Conservation (phyloP, 768 basidiomycete genomes). For the Dentipellis fragilis region DNA sequence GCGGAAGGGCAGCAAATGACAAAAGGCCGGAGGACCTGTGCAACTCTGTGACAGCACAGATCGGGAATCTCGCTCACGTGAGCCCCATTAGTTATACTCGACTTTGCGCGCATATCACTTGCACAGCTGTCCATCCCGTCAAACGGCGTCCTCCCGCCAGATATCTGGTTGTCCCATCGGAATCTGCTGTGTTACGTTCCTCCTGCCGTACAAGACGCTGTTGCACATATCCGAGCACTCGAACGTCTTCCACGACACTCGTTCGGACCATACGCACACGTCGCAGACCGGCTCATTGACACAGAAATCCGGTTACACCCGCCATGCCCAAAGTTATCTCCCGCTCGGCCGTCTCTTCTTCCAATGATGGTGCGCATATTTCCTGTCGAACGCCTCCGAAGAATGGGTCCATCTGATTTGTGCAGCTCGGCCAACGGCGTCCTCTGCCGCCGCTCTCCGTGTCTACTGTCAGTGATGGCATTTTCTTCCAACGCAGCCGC, state of each 20-base stretch:
- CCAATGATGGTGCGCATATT: slow-evolving; percentile 58
- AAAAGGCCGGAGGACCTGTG: slow-evolving; percentile 8
- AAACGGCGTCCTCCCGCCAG: no score
- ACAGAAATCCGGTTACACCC: not conserved
- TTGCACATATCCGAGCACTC: no score
- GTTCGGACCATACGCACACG: no score
- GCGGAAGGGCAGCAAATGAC: slow-evolving; percentile 1
- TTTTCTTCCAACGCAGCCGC: slow-evolving; percentile 3
- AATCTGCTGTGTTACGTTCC: no score
- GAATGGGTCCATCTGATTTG: slow-evolving; percentile 5
- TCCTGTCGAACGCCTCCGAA: not conserved
- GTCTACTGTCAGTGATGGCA: slow-evolving; percentile 58
- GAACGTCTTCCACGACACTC: no score
- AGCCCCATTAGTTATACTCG: not conserved
- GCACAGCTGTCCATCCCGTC: no score
- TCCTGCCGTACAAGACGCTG: no score
- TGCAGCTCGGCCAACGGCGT: slow-evolving; percentile 69
- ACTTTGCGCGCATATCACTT: no score
- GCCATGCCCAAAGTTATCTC: slow-evolving; percentile 90
- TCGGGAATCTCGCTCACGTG: slow-evolving; percentile 10
- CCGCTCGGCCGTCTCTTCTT: slow-evolving; percentile 80
- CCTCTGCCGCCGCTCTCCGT: slow-evolving; percentile 65
- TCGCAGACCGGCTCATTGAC: no score
- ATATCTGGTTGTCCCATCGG: no score
- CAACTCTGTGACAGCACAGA: not conserved